phyloP scores from a whole-genome alignment of 352 stramenopile genomes.

The Phytophthora macrochlamydospora region DNA sequence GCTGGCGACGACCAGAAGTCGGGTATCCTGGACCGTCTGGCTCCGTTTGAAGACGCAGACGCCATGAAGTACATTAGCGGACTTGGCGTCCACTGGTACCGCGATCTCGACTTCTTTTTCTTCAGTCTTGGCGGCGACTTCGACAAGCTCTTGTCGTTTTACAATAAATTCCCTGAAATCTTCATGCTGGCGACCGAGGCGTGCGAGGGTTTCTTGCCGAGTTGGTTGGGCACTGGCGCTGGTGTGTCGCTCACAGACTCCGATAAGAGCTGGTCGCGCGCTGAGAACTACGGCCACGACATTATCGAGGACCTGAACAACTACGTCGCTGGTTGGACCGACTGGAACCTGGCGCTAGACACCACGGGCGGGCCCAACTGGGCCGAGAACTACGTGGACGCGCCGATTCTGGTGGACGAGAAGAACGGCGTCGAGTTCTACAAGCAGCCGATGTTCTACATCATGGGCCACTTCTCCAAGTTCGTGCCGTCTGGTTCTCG shows the following conservation, averaged over 20 bases:
- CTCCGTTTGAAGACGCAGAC: slow-evolving; percentile 43
- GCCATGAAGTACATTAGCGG: slow-evolving; percentile 66
- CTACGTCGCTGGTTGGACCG: slow-evolving; percentile 44
- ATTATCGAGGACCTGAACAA: no score
- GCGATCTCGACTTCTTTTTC: no score
- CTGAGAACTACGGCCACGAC: no score
- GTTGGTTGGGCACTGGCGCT: slow-evolving; percentile 40
- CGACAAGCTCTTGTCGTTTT: no score
- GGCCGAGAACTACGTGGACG: slow-evolving; percentile 63
- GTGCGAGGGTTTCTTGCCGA: slow-evolving; percentile 55
- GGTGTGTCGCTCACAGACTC: slow-evolving; percentile 36
- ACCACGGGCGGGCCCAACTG: slow-evolving; percentile 68
- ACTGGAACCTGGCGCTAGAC: slow-evolving; percentile 86
- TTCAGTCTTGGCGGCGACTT: no score
- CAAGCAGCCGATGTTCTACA: slow-evolving; percentile 6
- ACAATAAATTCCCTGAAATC: no score
- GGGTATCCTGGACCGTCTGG: slow-evolving; percentile 23
- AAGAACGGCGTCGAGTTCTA: slow-evolving; percentile 54
- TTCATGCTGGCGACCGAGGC: slow-evolving; percentile 63
- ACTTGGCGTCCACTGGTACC: slow-evolving; percentile 44
- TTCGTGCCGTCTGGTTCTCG: no score
- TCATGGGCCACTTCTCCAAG: no score
- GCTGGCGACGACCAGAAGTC: slow-evolving; percentile 46
- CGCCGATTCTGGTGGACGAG: slow-evolving; percentile 68
- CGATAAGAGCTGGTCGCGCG: background rate